phyloP scores from a whole-genome alignment of 345 rosid species.

The Gossypium arboreum region DNA sequence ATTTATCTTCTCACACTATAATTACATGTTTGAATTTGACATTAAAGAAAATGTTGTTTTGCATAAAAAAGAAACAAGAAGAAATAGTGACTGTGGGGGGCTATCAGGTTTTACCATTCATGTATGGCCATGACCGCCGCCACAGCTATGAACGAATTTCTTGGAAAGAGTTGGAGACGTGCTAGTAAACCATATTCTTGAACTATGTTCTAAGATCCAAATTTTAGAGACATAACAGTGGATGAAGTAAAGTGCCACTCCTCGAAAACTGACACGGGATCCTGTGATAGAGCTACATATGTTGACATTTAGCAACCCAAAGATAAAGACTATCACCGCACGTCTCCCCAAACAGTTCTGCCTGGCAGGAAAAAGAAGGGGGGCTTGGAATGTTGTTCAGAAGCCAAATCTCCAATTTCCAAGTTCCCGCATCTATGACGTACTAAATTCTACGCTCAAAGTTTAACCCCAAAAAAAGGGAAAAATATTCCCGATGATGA shows the following conservation, averaged over 20 bases:
- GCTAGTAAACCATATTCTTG: too few species aligned
- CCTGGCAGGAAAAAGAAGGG: neutral
- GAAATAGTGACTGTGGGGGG: too few species aligned
- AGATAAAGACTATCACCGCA: constrained; percentile 18
- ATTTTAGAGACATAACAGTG: too few species aligned
- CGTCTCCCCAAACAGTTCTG: neutral
- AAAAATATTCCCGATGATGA: constrained; percentile 5
- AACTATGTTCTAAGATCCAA: too few species aligned
- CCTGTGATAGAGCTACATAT: constrained; percentile 15
- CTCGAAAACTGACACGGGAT: constrained; percentile 20
- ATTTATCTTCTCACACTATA: too few species aligned
- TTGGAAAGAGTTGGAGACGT: too few species aligned
- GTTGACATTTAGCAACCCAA: constrained; percentile 10
- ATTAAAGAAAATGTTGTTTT: too few species aligned
- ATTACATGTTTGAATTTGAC: too few species aligned
- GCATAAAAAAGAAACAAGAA: too few species aligned
- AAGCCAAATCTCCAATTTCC: constrained; percentile 16
- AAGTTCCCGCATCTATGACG: constrained; percentile 28
- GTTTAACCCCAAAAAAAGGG: neutral
- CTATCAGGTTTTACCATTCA: too few species aligned
- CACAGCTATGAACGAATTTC: too few species aligned
- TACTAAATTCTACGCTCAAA: constrained; percentile 8
- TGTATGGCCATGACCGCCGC: too few species aligned
- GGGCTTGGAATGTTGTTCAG: constrained; percentile 18
- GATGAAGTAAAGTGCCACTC: constrained; percentile 3